These are phyloP conservation scores for Fomitopsis palustris DNA, from an alignment of 1,284 basidiomycete species.

Conservation along the genomic window DNA sequence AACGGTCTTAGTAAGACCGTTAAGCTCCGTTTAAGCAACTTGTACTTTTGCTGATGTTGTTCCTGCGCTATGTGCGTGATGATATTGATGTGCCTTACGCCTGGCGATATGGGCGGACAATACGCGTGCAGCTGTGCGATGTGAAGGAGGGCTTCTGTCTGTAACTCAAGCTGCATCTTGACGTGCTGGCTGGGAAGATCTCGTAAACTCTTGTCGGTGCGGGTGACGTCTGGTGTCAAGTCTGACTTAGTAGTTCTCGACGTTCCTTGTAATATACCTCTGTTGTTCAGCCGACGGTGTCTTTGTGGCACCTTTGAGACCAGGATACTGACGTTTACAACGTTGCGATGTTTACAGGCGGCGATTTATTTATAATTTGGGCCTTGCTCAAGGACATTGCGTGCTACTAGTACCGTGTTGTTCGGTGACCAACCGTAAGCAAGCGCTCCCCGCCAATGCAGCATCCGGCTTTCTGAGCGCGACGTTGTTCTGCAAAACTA, in stretches of 20 bases:
- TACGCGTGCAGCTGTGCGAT: slow-evolving; percentile 4
- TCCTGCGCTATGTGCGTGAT: too few species aligned
- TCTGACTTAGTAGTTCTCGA: not conserved
- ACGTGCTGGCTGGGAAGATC: slow-evolving; percentile 7
- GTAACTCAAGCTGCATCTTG: slow-evolving; percentile 8
- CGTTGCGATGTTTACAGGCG: slow-evolving; percentile 6
- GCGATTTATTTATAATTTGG: slow-evolving; percentile 6
- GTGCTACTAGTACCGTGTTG: slow-evolving; percentile 8
- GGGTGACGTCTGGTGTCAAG: slow-evolving; percentile 11
- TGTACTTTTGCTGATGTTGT: too few species aligned
- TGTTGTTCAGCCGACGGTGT: not conserved
- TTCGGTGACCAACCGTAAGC: slow-evolving; percentile 8
- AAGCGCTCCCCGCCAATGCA: slow-evolving; percentile 4
- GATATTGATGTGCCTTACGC: too few species aligned
- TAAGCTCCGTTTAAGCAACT: too few species aligned
- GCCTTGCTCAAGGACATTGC: slow-evolving; percentile 7
- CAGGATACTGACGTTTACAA: slow-evolving; percentile 6
- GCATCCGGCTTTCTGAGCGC: slow-evolving; percentile 11
- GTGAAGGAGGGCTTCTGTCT: slow-evolving; percentile 10
- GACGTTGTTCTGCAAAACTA: slow-evolving; percentile 6
- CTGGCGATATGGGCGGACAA: too few species aligned
- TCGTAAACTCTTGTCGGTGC: slow-evolving; percentile 10
- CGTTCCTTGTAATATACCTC: not conserved
- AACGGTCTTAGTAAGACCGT: too few species aligned
- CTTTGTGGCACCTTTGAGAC: slow-evolving; percentile 12